Base-by-base conservation (phyloP, 2,329 filamentous ascomycete genomes). In the Xylariaceae sp. region DNA sequence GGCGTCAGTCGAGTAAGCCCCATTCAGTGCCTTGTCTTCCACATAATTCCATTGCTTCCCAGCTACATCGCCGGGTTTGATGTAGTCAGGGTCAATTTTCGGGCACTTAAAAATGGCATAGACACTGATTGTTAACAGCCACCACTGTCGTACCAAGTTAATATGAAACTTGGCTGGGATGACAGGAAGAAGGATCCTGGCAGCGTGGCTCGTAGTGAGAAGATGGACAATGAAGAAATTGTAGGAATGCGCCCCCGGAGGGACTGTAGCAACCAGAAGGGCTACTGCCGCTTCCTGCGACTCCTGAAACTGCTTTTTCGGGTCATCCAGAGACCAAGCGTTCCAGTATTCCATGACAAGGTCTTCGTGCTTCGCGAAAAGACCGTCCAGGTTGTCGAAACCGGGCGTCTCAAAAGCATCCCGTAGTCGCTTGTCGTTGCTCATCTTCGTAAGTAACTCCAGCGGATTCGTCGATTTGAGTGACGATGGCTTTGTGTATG, bases 281-380 rank as follows among this genome's bases (percentile, higher is more conserved):
- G 82, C 81, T 0, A 84, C 76, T 0, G 83, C 83, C 1, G 80
- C 78, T 66, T 84, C 79, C 64, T 88, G 85, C 1, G 86, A 89
- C 51, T 88, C 81, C 53, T 84, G 81, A 67, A 97, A 95, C 65
- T 92, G 87, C 60, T 81, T 79, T n/a, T 80, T 78, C 1, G 89
- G 87, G 55, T 92, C 80, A 7, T 79, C 73, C 18, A 95, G 78
- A 8, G 80, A 77, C 92, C 92, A 97, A 3, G 88, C 86, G 61
- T 95, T 94, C 91, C 92, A 97, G 75, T 97, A 91, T 62, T 95
- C 88, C 39, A 97, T 72, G 13, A 96, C 76, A 0, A 86, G 79
- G 11, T 81, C 78, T 65, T 93, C 88, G 46, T 88, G 82, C 55
- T 88, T 76, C 29, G 81, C 73, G 57, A 97, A 87, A 6, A 97